These are phyloP conservation scores for Vicia faba DNA, from an alignment of 306 rosid genomes.

Conservation along the genomic window DNA sequence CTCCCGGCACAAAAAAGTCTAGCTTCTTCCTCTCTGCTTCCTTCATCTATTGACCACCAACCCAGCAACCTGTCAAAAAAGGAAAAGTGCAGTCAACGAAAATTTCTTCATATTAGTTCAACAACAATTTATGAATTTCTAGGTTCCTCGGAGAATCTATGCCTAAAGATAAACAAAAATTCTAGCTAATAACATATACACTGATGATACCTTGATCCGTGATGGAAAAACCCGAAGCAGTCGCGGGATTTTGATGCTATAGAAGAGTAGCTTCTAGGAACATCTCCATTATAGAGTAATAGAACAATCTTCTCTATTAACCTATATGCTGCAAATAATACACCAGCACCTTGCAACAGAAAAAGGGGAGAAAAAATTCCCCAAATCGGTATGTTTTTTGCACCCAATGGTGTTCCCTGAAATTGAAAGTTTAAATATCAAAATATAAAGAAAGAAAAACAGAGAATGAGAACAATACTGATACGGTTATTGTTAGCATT, in stretches of 20 bases:
- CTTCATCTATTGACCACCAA: conserved; percentile 97
- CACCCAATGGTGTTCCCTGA: conserved; percentile 66
- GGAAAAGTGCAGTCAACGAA: conserved; percentile 33
- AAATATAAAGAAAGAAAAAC: conserved; percentile 1
- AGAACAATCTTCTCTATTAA: conserved; percentile 69
- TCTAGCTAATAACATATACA: conserved; percentile 22
- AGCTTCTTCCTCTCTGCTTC: conserved; percentile 88
- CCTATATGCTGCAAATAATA: conserved; percentile 71
- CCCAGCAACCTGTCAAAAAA: conserved; percentile 66
- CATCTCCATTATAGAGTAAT: conserved; percentile 48
- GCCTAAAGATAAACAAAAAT: conserved; percentile 2
- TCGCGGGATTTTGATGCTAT: conserved; percentile 64
- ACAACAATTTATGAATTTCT: conserved; percentile 11
- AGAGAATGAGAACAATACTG: conserved; percentile 24
- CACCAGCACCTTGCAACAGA: conserved; percentile 85
- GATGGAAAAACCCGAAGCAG: conserved; percentile 70
- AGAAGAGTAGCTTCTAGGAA: conserved; percentile 58
- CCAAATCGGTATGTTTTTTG: conserved; percentile 51
- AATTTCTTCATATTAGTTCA: conserved; percentile 23
- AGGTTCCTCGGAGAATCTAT: conserved; percentile 18
- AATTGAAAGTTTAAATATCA: conserved; percentile 27
- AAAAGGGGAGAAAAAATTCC: conserved; percentile 68
- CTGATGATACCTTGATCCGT: conserved; percentile 68
- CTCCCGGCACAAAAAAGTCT: conserved; percentile 61
- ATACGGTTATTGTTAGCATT: conserved; percentile 2